These are phyloP conservation scores for Ceratocystis colombiana DNA, from an alignment of 2,329 filamentous ascomycete species.

Conservation along the genomic window DNA sequence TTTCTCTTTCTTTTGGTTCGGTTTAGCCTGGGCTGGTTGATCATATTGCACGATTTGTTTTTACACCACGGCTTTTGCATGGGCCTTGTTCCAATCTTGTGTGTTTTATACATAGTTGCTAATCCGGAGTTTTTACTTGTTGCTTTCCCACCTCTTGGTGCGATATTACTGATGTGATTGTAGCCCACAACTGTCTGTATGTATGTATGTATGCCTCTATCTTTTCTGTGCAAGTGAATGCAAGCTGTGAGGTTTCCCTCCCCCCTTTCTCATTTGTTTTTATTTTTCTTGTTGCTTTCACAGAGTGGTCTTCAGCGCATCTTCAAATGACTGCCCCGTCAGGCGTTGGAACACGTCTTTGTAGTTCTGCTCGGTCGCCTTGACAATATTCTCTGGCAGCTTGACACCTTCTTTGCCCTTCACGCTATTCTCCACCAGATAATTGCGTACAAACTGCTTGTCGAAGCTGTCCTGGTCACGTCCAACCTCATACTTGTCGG, in stretches of 20 bases:
- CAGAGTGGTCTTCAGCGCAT: constrained; percentile 26
- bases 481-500: constrained; percentile 53
- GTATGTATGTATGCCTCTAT: not conserved
- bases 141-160: not conserved
- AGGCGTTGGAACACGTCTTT: constrained; percentile 61
- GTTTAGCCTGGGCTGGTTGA: constrained; percentile 17
- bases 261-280: not conserved
- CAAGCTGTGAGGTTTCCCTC: not conserved
- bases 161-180: not conserved
- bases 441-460: constrained; percentile 77
- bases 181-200: not conserved
- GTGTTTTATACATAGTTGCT: constrained; percentile 9
- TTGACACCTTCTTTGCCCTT: constrained; percentile 30
- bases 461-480: constrained; percentile 74
- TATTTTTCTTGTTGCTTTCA: not conserved
- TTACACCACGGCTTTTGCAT: constrained; percentile 3
- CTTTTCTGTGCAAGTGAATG: not conserved
- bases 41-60: constrained; percentile 13
- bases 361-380: constrained; percentile 62
- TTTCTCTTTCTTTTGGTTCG: not conserved
- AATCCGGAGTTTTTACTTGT: constrained; percentile 13
- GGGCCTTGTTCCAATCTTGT: constrained; percentile 11
- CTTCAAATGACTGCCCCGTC: constrained; percentile 43
- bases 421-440: constrained; percentile 61
- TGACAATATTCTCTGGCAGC: constrained; percentile 62